phyloP scores from a whole-genome alignment of 441 rosid genomes.

The Melianthus villosus region DNA sequence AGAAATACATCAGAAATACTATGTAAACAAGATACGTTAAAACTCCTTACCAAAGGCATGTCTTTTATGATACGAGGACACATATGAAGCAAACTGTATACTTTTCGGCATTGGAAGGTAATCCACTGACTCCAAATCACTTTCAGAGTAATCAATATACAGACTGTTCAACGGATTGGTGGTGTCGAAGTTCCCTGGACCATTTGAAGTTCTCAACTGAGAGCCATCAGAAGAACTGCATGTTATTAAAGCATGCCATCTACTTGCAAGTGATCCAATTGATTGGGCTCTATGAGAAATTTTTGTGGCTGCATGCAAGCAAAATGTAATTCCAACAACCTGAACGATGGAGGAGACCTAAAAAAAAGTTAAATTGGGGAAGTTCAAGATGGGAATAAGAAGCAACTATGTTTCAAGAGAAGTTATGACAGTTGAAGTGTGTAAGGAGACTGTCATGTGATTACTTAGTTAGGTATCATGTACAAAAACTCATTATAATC shows the following conservation, averaged over 20 bases:
- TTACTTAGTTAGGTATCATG: too few species aligned
- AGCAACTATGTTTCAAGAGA: constrained; percentile 1
- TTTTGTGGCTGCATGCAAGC: constrained; percentile 81
- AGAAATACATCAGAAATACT: too few species aligned
- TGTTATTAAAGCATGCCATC: constrained; percentile 79
- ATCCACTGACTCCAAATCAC: constrained; percentile 70
- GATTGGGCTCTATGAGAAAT: constrained; percentile 84
- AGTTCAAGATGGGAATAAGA: too few species aligned
- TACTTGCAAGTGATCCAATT: constrained; percentile 48
- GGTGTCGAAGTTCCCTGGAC: constrained; percentile 29
- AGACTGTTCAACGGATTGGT: constrained; percentile 17
- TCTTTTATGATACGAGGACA: constrained; percentile 64
- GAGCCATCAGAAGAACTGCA: constrained; percentile 36
- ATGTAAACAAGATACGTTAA: too few species aligned
- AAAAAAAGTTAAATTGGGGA: too few species aligned
- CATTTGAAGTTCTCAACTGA: constrained; percentile 32
- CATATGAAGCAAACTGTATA: constrained; percentile 41
- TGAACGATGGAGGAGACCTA: constrained; percentile 78
- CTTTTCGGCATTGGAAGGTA: constrained; percentile 45
- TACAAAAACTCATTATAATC: too few species aligned
- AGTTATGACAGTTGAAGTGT: neutral
- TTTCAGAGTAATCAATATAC: constrained; percentile 37
- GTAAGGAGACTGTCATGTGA: neutral
- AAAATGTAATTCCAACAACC: constrained; percentile 66
- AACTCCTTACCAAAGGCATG: constrained; percentile 63